Evolutionary conservation across 495 filamentous ascomycete genomes (phyloP).

Genomic region (Hypoxylon trugodes): DNA sequence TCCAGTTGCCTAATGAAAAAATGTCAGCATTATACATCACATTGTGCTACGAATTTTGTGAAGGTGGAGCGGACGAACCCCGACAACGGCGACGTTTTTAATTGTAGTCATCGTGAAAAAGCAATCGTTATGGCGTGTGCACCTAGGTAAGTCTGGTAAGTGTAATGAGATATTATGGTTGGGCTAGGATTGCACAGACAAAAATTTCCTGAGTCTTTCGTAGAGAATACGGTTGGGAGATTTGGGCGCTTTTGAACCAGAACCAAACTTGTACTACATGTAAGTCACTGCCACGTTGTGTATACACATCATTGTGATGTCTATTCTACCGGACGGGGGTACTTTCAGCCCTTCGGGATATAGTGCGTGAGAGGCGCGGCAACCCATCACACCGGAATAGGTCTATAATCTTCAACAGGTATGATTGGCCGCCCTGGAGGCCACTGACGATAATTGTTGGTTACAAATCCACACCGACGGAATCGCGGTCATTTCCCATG

Average conservation of each 20-base stretch:
- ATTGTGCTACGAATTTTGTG: neutral
- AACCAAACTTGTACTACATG: slow-evolving; percentile 10
- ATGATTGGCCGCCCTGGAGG: slow-evolving; percentile 37
- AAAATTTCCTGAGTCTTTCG: neutral
- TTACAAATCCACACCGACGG: slow-evolving; percentile 33
- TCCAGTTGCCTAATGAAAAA: slow-evolving; percentile 39
- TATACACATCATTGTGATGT: slow-evolving; percentile 5
- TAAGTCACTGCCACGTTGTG: slow-evolving; percentile 34
- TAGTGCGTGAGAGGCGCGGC: slow-evolving; percentile 24
- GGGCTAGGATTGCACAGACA: slow-evolving; percentile 26
- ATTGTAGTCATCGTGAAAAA: slow-evolving; percentile 25
- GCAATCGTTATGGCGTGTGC: neutral
- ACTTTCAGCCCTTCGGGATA: slow-evolving; percentile 27
- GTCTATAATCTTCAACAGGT: neutral
- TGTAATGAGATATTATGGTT: neutral
- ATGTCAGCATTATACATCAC: slow-evolving; percentile 21
- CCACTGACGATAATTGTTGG: slow-evolving; percentile 32
- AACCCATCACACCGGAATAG: slow-evolving; percentile 34
- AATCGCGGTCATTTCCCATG: slow-evolving; percentile 31
- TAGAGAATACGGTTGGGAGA: slow-evolving; percentile 12
- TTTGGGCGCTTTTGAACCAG: slow-evolving; percentile 25
- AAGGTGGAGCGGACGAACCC: slow-evolving; percentile 32
- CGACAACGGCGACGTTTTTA: slow-evolving; percentile 38
- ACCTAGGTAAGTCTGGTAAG: too few species aligned
- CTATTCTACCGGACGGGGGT: slow-evolving; percentile 30